These are phyloP conservation scores for Yamadazyma buinensis DNA, from an alignment of 1,139 yeast genomes.

Conservation along the genomic window DNA sequence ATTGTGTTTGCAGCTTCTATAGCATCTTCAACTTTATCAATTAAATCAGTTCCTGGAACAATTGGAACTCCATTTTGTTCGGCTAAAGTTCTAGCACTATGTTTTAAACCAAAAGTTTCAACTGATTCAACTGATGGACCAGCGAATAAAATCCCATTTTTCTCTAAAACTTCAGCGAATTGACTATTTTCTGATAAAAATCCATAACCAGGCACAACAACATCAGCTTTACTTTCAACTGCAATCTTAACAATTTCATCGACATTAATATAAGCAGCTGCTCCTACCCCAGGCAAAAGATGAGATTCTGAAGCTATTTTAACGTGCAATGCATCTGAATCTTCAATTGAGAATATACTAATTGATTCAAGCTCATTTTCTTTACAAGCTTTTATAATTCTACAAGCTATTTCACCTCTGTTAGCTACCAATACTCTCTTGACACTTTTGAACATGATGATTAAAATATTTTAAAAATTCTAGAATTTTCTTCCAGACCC, in stretches of 20 bases:
- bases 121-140: constrained; percentile 42
- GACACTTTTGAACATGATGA: constrained; percentile 7
- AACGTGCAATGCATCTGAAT: constrained; percentile 38
- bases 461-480: too few relatives aligned
- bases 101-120: constrained; percentile 31
- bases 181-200: constrained; percentile 57
- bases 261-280: constrained; percentile 41
- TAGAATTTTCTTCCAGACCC: too few relatives aligned
- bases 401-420: constrained; percentile 46
- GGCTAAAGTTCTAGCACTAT: constrained; percentile 29
- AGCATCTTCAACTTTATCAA: constrained; percentile 27
- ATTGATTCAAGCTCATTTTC: constrained; percentile 33
- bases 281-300: constrained; percentile 33
- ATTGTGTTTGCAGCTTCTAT: constrained; percentile 30
- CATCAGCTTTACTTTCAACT: constrained; percentile 75
- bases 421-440: constrained; percentile 38
- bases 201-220: constrained; percentile 96
- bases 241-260: constrained; percentile 39
- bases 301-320: constrained; percentile 29
- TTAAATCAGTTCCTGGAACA: constrained; percentile 46
- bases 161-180: constrained; percentile 35
- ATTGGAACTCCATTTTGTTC: constrained; percentile 34
- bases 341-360: constrained; percentile 40
- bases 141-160: constrained; percentile 37
- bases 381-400: constrained; percentile 37